phyloP scores from a whole-genome alignment of 1,284 basidiomycete genomes.

The Sporisorium reilianum region DNA sequence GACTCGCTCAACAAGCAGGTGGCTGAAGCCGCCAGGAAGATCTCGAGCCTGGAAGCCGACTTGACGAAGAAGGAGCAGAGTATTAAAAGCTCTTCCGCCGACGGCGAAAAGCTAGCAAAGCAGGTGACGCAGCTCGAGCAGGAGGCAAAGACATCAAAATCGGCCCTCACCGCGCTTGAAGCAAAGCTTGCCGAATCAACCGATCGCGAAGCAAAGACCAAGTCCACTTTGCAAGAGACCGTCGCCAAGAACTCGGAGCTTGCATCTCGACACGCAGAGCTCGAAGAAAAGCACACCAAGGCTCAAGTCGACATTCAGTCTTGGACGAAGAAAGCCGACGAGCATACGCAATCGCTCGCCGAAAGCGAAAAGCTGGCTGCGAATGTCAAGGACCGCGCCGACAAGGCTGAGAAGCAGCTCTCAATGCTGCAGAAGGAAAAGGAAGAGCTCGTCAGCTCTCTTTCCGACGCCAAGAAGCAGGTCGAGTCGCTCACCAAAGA shows the following conservation, averaged over 20 bases:
- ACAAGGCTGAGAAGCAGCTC: slow-evolving; percentile 29
- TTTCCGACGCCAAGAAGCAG: slow-evolving; percentile 29
- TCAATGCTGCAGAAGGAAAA: slow-evolving; percentile 32
- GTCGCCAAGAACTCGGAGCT: slow-evolving; percentile 7
- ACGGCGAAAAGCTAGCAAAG: slow-evolving; percentile 21
- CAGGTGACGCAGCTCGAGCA: slow-evolving; percentile 25
- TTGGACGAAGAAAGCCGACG: slow-evolving; percentile 21
- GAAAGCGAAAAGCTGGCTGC: slow-evolving; percentile 23
- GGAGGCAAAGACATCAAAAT: slow-evolving; percentile 13
- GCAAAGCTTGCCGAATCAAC: slow-evolving; percentile 20
- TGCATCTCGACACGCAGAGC: slow-evolving; percentile 10
- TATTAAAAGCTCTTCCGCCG: slow-evolving; percentile 14
- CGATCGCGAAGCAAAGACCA: slow-evolving; percentile 28
- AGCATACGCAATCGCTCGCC: slow-evolving; percentile 20
- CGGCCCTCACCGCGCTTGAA: slow-evolving; percentile 14
- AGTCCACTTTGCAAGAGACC: slow-evolving; percentile 15
- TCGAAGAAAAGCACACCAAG: slow-evolving; percentile 28
- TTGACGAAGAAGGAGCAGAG: slow-evolving; percentile 22
- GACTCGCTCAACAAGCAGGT: slow-evolving; percentile 30
- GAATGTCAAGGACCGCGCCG: slow-evolving; percentile 17
- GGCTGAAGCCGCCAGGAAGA: slow-evolving; percentile 19
- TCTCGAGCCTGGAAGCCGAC: slow-evolving; percentile 36
- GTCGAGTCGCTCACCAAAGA: slow-evolving; percentile 30
- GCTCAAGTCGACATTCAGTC: slow-evolving; percentile 20
- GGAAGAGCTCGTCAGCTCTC: slow-evolving; percentile 26